These are phyloP conservation scores for Kodamaea lidongshanica DNA, from an alignment of 805 yeast species.

Conservation along the genomic window DNA sequence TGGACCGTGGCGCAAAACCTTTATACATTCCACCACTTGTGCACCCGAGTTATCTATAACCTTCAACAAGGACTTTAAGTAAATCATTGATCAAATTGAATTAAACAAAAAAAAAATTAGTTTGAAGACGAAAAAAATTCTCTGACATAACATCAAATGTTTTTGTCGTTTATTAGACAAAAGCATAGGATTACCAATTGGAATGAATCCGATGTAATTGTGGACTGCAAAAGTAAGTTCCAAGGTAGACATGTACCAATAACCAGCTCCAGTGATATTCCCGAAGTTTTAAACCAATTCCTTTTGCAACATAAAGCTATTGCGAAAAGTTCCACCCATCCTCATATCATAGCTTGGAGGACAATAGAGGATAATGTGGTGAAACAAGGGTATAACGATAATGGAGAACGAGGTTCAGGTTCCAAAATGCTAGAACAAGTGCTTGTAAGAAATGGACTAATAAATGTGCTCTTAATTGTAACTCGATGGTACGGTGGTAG, in stretches of 20 bases:
- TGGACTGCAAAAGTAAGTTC: slow-evolving; percentile 57
- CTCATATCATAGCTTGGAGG: slow-evolving; percentile 71
- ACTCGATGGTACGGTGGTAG: slow-evolving; percentile 81
- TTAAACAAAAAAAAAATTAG: no score
- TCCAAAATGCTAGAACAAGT: slow-evolving; percentile 46
- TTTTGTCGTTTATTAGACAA: background rate
- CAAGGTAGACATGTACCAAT: slow-evolving; percentile 54
- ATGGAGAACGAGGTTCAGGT: slow-evolving; percentile 77
- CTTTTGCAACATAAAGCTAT: slow-evolving; percentile 41
- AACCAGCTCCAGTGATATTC: slow-evolving; percentile 35
- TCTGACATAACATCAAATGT: no score
- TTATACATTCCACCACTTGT: slow-evolving; percentile 89
- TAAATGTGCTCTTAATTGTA: slow-evolving; percentile 59
- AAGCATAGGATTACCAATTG: slow-evolving; percentile 16
- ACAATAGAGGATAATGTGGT: slow-evolving; percentile 17
- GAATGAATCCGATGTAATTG: slow-evolving; percentile 25
- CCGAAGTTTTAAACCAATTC: slow-evolving; percentile 36
- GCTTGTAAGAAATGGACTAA: slow-evolving; percentile 41
- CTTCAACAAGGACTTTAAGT: slow-evolving; percentile 78
- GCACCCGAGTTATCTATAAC: slow-evolving; percentile 97
- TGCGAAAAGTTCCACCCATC: slow-evolving; percentile 56
- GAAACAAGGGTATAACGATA: slow-evolving; percentile 59
- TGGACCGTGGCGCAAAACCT: slow-evolving; percentile 86
- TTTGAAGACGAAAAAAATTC: no score
- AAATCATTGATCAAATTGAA: slow-evolving; percentile 77